Base-by-base conservation (phyloP, 2,329 filamentous ascomycete genomes). In the Arachnomyces sp. region DNA sequence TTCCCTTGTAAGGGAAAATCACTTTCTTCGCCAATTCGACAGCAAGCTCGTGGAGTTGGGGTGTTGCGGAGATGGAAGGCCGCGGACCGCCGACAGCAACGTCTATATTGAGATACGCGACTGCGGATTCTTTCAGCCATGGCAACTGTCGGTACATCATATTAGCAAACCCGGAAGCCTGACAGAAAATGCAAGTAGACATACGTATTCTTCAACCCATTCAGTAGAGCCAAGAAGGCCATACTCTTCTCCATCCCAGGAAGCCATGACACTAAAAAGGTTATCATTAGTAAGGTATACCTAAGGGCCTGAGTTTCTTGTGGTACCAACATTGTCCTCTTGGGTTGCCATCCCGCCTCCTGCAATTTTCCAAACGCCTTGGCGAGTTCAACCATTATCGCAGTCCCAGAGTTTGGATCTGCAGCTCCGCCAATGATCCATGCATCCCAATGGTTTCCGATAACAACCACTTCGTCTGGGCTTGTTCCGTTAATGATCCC, bases 361-460 rank as follows among this genome's bases (percentile, higher is more conserved):
- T 68, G 49, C 0, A 74, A 60, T 16, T 63, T 64, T 3, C 68
- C 66, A 39, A 75, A 72, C 0, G 69, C 70, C 38, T 68, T 72
- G 3, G 68, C 62, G 3, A 75, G 52, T 40, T 75, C 72, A 18
- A 73, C 61, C 25, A 75, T 53, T 3, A 73, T 62, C 1, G 71
- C 67, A 2, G 65, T 67, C 1, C 72, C 72, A 7, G 65, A 70
- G 32, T 74, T 74, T 2, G 72, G 72, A 38, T 75, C 72, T 0
- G 66, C 68, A 1, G 72, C 72, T 3, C 72, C 72, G 4, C 72
- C 72, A 17, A 72, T 59, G 7, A 74, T 70, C 72, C 72, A 75
- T 0, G 72, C 72, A 53, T 75, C 72, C 8, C 72, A 64, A 43
- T 75, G 72, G 29, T 75, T 74, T 3, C 72, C 72, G 16, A 75